Conservation (phyloP, 768 basidiomycete species). For the Lactarius sp. region DNA sequence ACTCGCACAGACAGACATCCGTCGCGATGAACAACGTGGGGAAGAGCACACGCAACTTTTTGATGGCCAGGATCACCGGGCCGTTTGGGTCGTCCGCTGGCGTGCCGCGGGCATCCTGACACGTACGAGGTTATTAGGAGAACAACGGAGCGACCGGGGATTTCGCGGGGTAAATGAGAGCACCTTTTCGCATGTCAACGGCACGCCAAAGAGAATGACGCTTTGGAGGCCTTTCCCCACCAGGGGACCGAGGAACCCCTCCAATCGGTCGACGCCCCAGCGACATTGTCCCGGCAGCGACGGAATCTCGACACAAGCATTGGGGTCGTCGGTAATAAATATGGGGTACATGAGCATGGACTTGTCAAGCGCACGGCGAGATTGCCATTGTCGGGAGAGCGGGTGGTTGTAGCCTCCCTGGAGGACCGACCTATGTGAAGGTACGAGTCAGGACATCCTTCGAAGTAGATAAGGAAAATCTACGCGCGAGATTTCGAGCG, state of each 20-base stretch:
- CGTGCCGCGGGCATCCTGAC: conserved; percentile 73
- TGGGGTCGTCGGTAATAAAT: conserved; percentile 92
- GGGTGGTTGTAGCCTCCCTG: conserved; percentile 96
- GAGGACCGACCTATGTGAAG: conserved; percentile 55
- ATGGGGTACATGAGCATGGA: conserved; percentile 99
- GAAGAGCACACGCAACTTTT: conserved; percentile 68
- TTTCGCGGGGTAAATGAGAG: neutral
- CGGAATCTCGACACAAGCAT: conserved; percentile 72
- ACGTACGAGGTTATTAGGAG: neutral
- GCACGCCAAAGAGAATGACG: conserved; percentile 94
- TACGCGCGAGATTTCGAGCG: conserved; percentile 25
- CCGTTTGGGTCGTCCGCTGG: conserved; percentile 88
- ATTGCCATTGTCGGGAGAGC: conserved; percentile 83
- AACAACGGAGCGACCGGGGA: neutral
- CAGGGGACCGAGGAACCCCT: conserved; percentile 79
- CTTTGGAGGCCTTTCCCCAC: conserved; percentile 86
- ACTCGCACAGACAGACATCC: conserved; percentile 99
- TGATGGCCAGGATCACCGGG: conserved; percentile 92
- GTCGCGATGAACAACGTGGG: conserved; percentile 84
- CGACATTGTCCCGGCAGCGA: conserved; percentile 81
- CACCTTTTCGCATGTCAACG: conserved; percentile 74
- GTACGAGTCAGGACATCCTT: neutral
- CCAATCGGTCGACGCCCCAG: conserved; percentile 95
- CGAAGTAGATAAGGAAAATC: neutral
- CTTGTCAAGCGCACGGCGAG: conserved; percentile 71